These are phyloP conservation scores for Chenopodium album DNA, from an alignment of 148 eudicot species.

Conservation along the genomic window DNA sequence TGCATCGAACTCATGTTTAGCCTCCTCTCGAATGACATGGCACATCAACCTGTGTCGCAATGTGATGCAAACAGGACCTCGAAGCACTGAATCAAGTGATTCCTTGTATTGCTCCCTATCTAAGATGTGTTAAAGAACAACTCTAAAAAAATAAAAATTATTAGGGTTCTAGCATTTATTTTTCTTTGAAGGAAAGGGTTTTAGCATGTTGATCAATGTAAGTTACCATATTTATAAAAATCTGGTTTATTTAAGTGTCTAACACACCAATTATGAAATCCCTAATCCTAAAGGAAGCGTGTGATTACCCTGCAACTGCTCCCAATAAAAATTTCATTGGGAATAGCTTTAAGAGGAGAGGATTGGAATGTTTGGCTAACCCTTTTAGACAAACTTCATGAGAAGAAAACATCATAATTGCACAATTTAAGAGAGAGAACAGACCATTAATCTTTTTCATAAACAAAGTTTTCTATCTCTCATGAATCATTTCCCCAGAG, in stretches of 20 bases:
- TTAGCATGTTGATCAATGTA: neutral
- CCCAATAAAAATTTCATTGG: neutral
- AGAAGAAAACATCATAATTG: too few species aligned
- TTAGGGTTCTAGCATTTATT: neutral
- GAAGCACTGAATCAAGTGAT: slow-evolving; percentile 64
- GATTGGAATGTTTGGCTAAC: neutral
- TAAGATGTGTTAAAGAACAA: slow-evolving; percentile 53
- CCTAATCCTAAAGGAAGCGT: too few species aligned
- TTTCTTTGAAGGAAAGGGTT: neutral
- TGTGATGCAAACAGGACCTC: slow-evolving; percentile 84
- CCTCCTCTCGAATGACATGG: slow-evolving; percentile 63
- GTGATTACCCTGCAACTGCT: too few species aligned
- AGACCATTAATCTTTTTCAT: neutral
- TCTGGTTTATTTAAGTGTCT: too few species aligned
- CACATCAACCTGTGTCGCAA: slow-evolving; percentile 89
- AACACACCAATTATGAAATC: too few species aligned
- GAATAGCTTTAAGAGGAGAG: neutral
- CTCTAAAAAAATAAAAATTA: neutral
- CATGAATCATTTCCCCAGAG: too few species aligned
- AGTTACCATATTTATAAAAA: too few species aligned
- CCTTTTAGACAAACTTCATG: too few species aligned
- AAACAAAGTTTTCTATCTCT: too few species aligned
- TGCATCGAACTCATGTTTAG: slow-evolving; percentile 66
- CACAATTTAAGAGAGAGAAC: neutral
- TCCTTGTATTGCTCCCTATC: slow-evolving; percentile 87